These are phyloP conservation scores for Daldinia sp. DNA, from an alignment of 2,329 filamentous ascomycete genomes.

Conservation along the genomic window DNA sequence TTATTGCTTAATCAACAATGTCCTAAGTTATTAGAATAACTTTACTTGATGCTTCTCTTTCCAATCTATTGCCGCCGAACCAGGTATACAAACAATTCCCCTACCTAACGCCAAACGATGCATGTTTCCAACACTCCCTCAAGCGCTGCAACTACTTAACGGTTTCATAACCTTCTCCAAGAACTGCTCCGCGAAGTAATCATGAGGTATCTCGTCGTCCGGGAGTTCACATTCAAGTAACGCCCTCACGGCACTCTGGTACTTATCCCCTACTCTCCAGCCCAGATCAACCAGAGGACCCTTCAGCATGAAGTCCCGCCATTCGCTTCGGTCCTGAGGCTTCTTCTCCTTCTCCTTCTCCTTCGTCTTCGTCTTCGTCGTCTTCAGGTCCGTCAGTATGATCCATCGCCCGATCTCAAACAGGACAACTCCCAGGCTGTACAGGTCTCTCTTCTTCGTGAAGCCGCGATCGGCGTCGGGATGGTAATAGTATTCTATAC, in stretches of 20 bases:
- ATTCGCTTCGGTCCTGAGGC: conserved; percentile 1
- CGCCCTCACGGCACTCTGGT: conserved; percentile 28
- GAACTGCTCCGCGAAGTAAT: conserved; percentile 28
- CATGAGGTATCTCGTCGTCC: conserved; percentile 16
- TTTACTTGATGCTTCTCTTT: too few species aligned
- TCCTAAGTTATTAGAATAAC: too few species aligned
- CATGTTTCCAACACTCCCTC: not conserved
- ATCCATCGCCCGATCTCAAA: conserved; percentile 33
- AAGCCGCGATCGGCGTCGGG: not conserved
- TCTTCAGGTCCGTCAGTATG: conserved; percentile 6
- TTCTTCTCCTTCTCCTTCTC: too few species aligned
- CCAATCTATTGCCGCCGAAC: too few species aligned
- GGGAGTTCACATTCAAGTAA: conserved; percentile 27
- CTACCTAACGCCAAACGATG: not conserved
- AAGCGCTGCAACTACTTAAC: conserved; percentile 9
- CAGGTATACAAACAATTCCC: too few species aligned
- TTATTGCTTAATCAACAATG: too few species aligned
- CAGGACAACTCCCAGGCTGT: conserved; percentile 34
- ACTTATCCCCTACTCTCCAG: conserved; percentile 36
- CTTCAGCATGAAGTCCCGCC: conserved; percentile 14
- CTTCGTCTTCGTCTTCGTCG: not conserved
- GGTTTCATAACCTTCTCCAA: conserved; percentile 31
- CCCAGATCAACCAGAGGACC: conserved; percentile 27
- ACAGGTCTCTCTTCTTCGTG: conserved; percentile 18
- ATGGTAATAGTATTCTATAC: not conserved